These are phyloP conservation scores for Chenopodium formosanum DNA, from an alignment of 148 eudicot genomes.

Conservation along the genomic window DNA sequence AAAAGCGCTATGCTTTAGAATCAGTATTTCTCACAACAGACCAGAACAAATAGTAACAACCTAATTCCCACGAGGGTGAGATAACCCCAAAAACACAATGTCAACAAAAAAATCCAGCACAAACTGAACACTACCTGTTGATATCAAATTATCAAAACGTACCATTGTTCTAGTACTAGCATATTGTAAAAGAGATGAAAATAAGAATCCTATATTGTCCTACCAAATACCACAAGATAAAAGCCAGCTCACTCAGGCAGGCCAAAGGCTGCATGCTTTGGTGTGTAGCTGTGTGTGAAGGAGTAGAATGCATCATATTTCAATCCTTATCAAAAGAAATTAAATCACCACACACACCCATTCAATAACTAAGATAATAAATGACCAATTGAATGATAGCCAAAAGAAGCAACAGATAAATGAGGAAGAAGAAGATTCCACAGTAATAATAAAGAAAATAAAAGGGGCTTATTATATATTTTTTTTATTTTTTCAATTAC, in stretches of 20 bases:
- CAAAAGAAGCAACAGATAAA: neutral
- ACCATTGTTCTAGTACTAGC: neutral
- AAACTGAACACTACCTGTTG: neutral
- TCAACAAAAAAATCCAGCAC: neutral
- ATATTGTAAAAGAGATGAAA: neutral
- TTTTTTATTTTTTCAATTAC: slow-evolving; percentile 27
- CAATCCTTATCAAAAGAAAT: neutral
- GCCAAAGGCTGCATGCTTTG: neutral
- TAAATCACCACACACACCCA: neutral
- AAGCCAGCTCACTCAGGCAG: neutral
- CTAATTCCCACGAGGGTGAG: neutral
- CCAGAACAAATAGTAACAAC: neutral
- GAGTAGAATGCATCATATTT: neutral
- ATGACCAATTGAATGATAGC: neutral
- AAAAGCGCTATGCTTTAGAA: neutral
- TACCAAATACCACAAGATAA: neutral
- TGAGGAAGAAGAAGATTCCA: neutral
- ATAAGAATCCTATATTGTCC: neutral
- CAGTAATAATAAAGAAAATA: neutral
- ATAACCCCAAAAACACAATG: neutral
- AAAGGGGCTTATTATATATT: neutral
- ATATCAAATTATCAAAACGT: neutral
- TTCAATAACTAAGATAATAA: neutral
- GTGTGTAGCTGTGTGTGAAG: too few species aligned
- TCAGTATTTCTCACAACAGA: neutral